Evolutionary conservation across 495 filamentous ascomycete species (phyloP).

Genomic region (Penicillium alfredii): DNA sequence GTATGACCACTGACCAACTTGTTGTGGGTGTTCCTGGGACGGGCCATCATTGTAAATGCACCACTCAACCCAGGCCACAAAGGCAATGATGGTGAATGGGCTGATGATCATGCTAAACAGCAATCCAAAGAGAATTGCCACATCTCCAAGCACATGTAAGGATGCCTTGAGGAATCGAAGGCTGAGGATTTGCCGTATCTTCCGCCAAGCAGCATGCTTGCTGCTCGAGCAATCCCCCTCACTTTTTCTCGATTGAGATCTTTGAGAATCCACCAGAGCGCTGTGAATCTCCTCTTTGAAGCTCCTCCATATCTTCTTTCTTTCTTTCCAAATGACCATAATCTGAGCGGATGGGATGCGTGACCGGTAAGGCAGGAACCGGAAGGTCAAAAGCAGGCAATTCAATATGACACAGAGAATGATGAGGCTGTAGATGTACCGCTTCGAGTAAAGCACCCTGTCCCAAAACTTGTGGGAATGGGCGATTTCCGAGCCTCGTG

Average conservation of each 20-base stretch:
- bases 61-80: conserved; percentile 31
- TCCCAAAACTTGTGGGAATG: conserved; percentile 14
- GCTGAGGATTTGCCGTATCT: conserved; percentile 8
- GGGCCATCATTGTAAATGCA: conserved; percentile 30
- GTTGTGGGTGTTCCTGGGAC: conserved; percentile 22
- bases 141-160: conserved; percentile 12
- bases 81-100: conserved; percentile 28
- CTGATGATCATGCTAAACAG: conserved; percentile 31
- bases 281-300: conserved; percentile 17
- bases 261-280: neutral
- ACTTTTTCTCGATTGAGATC: neutral
- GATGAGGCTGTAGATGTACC: conserved; percentile 33
- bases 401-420: conserved; percentile 23
- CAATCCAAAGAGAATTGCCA: conserved; percentile 16
- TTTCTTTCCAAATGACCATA: conserved; percentile 21
- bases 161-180: conserved; percentile 8
- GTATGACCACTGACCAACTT: conserved; percentile 34
- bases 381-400: conserved; percentile 18
- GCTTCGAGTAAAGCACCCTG: conserved; percentile 21
- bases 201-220: neutral
- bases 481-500: conserved; percentile 1
- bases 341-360: conserved; percentile 22
- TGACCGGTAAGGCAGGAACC: conserved; percentile 23
- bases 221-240: neutral
- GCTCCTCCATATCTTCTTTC: conserved; percentile 14